Base-by-base conservation (phyloP, 257 asterid genomes). In the Nicotiana knightiana region DNA sequence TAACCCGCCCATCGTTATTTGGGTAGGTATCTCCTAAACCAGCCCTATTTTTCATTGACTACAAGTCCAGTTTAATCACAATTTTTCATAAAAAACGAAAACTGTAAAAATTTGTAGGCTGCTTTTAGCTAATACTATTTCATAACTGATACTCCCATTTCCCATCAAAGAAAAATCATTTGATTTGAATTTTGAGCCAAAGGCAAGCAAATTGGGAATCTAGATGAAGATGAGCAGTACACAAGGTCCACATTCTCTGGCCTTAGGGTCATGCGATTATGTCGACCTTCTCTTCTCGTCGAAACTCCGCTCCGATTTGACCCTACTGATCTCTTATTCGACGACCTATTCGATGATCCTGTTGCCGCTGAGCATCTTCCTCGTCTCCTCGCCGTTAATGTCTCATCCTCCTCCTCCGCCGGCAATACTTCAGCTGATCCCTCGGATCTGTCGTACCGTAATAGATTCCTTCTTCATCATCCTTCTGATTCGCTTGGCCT, bases 321-420 rank as follows among this genome's bases (percentile, higher is more conserved):
- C 82, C 97, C 97, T 43, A 84, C 91, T 81, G 97, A 96, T 89
- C 91, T 96, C 85, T 90, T 94, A 78, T 91, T 93, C 90, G 97
- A 98, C 76, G 97, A 96, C 88, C 90, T 94, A 35, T 96, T 94
- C 87, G 96, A 94, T 87, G 95, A 94, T 87, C 92, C 97, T 28
- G 24, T 88, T 28, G 97, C 99, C 81, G 93, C 97, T 63, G 63
- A 90, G 55, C 85, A 92, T 79, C 93, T 91, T 81, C 92, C 94
- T 79, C 96, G 93, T 48, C 93, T 94, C 65, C 92, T 93, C 58
- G 81, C 84, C 7, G 82, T 88, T 81, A 17, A 77, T 68, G 3
- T 35, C 37, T 15, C 82, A n/a, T 37, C 9, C 43, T 43, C 51
- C 51, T 0, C 78, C 75, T 70, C 21, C 32, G 64, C 80, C 53